Evolutionary conservation across 2,329 filamentous ascomycete species (phyloP), one percentile per base, ranked within the genome.

Genomic region (Colletotrichum euphorbiae): DNA sequence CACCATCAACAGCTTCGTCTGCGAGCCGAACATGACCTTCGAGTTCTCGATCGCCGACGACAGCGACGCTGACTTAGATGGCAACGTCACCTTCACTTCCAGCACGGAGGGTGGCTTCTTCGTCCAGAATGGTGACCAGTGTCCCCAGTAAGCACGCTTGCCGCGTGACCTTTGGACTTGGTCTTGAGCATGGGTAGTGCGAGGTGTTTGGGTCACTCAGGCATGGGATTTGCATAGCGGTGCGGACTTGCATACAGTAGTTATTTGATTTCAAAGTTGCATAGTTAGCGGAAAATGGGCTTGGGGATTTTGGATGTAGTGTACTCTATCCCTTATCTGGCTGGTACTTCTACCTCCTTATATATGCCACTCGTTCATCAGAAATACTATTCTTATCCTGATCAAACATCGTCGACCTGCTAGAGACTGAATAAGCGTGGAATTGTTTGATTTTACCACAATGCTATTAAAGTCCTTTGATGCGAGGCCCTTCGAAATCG

Each of bases 1-100:
- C 21, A 48, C 62, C 38, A 28, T 68, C 46, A 68, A 68, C 61
- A 68, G 65, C 61, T 68, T 68, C 45, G 15, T 36, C 13, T 68
- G 65, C 61, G 1, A 24, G 3, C 36, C 43, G 4, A 40, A 50
- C 38, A 31, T 65, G 31, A 33, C n/a, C 13, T 68, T 68, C 24
- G 46, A 48, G 52, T 68, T 68, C 24, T 19, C 28, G 9, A 33
- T 68, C 19, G 65, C 65, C 3, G 59, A 68, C 15, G 65, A 68
- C 1, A 54, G 45, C 0, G 46, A 40, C 0, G 61, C 48, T 1
- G 65, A 65, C 2, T 31, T n/a, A n/a, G 46, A 68, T 31, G 21
- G 59, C 8, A 65, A 54, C 9, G 54, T 68, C 6, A 24, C 61
- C 19, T 68, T 68, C 1, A 65, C 60, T 2, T 46, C 52, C 8